These are phyloP conservation scores for Phaseolus lunatus DNA, from an alignment of 306 rosid species.

Conservation along the genomic window DNA sequence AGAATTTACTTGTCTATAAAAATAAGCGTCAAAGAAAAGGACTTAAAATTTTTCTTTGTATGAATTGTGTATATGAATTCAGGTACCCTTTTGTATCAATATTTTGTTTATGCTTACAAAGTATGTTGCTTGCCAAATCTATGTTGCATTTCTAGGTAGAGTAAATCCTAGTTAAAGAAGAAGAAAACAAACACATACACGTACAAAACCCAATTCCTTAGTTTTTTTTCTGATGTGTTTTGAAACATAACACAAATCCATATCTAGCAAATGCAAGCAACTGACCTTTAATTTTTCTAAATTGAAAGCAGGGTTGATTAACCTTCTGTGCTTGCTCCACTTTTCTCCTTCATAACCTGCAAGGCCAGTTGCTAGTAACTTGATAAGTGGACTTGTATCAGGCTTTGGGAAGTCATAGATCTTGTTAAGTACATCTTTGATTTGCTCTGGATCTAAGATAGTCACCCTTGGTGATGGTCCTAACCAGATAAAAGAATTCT, in stretches of 20 bases:
- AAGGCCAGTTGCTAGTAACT: conserved; percentile 48
- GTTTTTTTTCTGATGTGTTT: not conserved
- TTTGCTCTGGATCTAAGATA: conserved; percentile 56
- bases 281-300: conserved; percentile 66
- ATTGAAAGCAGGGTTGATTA: conserved; percentile 64
- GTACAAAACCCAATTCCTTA: not conserved
- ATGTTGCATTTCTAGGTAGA: not conserved
- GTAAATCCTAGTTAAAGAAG: not conserved
- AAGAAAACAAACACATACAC: not conserved
- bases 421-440: conserved; percentile 57
- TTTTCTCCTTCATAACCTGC: conserved; percentile 52
- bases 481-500: conserved; percentile 59
- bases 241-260: not conserved
- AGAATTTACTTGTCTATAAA: not conserved
- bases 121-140: not conserved
- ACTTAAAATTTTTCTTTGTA: no score
- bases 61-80: no score
- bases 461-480: conserved; percentile 63
- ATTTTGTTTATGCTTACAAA: not conserved
- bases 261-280: conserved; percentile 1
- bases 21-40: no score
- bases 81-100: no score
- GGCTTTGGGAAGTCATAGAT: conserved; percentile 49
- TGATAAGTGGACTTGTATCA: conserved; percentile 17
- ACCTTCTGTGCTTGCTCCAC: conserved; percentile 64